These are phyloP conservation scores for Simmondsia chinensis DNA, from an alignment of 148 eudicot species.

Conservation along the genomic window DNA sequence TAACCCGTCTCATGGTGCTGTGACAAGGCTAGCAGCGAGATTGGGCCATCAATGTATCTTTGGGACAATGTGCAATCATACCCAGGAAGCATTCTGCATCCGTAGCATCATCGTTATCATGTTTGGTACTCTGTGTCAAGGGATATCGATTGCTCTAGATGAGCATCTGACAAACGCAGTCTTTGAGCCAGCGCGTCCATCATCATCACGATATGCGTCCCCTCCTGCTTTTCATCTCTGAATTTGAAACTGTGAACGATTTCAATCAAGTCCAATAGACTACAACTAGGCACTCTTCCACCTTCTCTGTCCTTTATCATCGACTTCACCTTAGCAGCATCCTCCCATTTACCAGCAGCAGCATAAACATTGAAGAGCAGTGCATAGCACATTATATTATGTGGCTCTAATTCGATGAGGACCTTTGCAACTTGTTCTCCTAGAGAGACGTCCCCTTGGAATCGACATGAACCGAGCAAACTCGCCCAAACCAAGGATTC, in stretches of 20 bases:
- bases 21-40: too few species aligned
- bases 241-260: constrained; percentile 39
- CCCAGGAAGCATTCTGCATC: too few species aligned
- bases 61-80: too few species aligned
- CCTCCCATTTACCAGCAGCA: constrained; percentile 59
- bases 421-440: constrained; percentile 57
- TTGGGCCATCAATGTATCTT: too few species aligned
- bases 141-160: not conserved
- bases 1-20: too few species aligned
- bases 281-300: constrained; percentile 19
- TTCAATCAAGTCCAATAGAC: constrained; percentile 48
- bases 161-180: constrained; percentile 1
- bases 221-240: constrained; percentile 12
- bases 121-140: constrained; percentile 2
- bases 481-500: constrained; percentile 46
- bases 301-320: constrained; percentile 25
- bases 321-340: constrained; percentile 44
- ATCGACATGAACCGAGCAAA: constrained; percentile 48
- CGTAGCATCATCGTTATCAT: too few species aligned
- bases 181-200: constrained; percentile 16
- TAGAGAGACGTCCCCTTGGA: constrained; percentile 27
- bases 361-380: constrained; percentile 57
- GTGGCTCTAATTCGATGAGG: constrained; percentile 50
- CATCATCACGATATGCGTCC: constrained; percentile 13
- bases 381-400: constrained; percentile 36